Evolutionary conservation across 305 asterid genomes (phyloP), one percentile per base, ranked within the genome.

Genomic region (Andrographis paniculata): DNA sequence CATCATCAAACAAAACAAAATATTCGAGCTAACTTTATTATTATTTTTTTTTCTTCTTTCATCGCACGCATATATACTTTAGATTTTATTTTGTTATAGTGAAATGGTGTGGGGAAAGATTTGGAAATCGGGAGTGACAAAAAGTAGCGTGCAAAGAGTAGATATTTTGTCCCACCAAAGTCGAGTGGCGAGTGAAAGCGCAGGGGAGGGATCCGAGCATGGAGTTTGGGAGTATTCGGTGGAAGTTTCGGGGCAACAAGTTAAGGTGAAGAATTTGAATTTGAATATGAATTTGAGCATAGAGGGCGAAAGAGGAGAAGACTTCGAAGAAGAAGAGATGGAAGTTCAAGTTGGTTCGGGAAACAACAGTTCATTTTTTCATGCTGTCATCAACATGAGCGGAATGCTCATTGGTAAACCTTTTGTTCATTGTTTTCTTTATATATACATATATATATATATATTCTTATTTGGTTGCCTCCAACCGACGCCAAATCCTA

Each of bases 391-490:
- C 67, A 74, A 79, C 68, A 79, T 76, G 94, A 55, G 70, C 55
- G 91, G 94, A 48, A 79, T 82, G 89, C 84, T 82, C 45, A 67
- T 79, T 63, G 89, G 94, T 82, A 61, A 20, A 11, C 50, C 30
- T 6, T 15, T 55, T 16, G n/a, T n/a, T n/a, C n/a, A n/a, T n/a
- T n/a, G n/a, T n/a, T n/a, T n/a, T n/a, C n/a, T n/a, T n/a, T n/a
- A n/a, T n/a, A n/a, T n/a, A n/a, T n/a, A n/a, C n/a, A n/a, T n/a
- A n/a, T n/a, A n/a, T n/a, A n/a, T n/a, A n/a, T n/a, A n/a, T n/a
- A n/a, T n/a, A n/a, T n/a, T n/a, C n/a, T n/a, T n/a, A n/a, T n/a
- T n/a, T n/a, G n/a, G n/a, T n/a, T n/a, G n/a, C n/a, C n/a, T n/a
- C n/a, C n/a, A n/a, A n/a, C n/a, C n/a, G n/a, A n/a, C n/a, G n/a